A percentile compares a stretch with the other conserved stretches of the same genome.
Conservation (phyloP, 768 basidiomycete genomes). For the Leccinum rimulosum region DNA sequence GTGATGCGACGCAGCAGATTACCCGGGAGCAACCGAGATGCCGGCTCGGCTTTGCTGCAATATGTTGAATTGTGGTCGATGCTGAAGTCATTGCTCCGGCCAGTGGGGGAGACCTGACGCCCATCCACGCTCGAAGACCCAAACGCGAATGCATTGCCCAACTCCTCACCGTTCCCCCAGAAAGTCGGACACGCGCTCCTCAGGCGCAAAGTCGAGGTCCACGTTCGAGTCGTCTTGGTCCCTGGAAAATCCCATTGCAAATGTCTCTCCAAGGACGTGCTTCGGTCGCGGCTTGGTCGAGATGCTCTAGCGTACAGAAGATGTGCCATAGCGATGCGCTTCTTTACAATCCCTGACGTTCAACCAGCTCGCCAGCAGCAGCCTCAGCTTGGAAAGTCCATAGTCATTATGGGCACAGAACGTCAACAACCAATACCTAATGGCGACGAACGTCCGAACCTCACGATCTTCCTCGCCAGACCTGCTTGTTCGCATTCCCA, state of each 20-base stretch:
- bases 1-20: conserved; percentile 10
- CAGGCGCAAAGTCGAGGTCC: conserved; percentile 72
- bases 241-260: conserved; percentile 52
- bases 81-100: conserved; percentile 52
- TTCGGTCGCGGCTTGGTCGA: conserved; percentile 34
- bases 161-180: conserved; percentile 34
- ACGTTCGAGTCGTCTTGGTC: conserved; percentile 66
- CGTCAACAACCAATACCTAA: conserved; percentile 87
- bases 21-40: conserved; percentile 25
- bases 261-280: conserved; percentile 60
- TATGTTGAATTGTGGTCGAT: conserved; percentile 55
- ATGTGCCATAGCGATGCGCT: conserved; percentile 41
- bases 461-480: conserved; percentile 69
- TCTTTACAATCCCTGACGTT: conserved; percentile 82
- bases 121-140: conserved; percentile 19
- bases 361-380: conserved; percentile 74
- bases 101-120: conserved; percentile 34
- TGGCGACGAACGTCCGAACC: conserved; percentile 89
- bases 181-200: conserved; percentile 42
- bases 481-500: conserved; percentile 38
- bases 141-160: conserved; percentile 45
- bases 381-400: conserved; percentile 82
- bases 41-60: conserved; percentile 43
- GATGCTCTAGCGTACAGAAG: conserved; percentile 31
- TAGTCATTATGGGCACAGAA: conserved; percentile 58